Base-by-base conservation (phyloP, 2,329 filamentous ascomycete genomes). In the Trichoderma gracile region DNA sequence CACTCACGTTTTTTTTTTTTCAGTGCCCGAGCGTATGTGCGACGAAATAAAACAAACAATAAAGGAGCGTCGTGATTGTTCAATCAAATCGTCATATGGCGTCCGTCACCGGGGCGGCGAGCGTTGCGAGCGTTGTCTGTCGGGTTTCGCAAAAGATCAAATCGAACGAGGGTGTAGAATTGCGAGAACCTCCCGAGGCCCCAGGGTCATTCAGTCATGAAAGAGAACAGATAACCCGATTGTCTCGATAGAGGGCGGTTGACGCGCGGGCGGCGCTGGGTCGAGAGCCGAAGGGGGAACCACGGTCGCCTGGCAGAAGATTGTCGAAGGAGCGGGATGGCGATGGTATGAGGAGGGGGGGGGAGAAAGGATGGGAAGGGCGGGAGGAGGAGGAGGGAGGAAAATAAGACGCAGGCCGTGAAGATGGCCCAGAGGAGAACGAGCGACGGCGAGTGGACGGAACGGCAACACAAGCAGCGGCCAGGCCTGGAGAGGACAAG, bases 41-140 rank as follows among this genome's bases (percentile, higher is more conserved):
- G 59, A 43, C 42, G 63, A 50, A 43, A 1, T 3, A 63, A 49
- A 50, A n/a, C n/a, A 59, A 65, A 19, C 38, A 56, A 68, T 71
- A 80, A 80, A 80, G 67, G 79, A 81, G 79, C 72, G 80, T 78
- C 77, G 33, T 78, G 73, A 79, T 80, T 79, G 78, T 78, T 73
- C 77, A 75, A 70, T 79, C 64, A 69, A 38, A 68, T 73, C 71
- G 72, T 74, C 70, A 68, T 70, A 33, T 67, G 58, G 38, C 56
- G 68, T 70, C 69, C 70, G 71, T 69, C 54, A 68, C 65, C 60
- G 33, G 30, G 23, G 30, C 47, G 33, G 57, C 47, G 57, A 38
- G 33, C 33, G 33, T 38, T 38, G 33, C 12, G 33, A 14, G 10
- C 10, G 33, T 14, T 38, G 33, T 33, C 33, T 38, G 50, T 15